phyloP scores from a whole-genome alignment of 2,329 filamentous ascomycete genomes.

The Leptographium wingfieldii region DNA sequence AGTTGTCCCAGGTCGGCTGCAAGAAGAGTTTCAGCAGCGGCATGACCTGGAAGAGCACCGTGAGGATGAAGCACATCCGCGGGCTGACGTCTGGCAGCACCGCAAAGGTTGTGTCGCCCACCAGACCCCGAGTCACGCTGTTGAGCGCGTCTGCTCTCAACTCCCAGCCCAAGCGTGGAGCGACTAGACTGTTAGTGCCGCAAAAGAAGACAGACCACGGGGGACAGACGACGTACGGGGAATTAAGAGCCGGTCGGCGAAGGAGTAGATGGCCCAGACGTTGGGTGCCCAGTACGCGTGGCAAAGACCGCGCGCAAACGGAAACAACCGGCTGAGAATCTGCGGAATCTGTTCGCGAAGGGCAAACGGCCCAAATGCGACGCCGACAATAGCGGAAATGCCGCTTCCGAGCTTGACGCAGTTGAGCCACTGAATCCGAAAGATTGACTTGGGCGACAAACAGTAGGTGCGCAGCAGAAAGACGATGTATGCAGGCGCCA shows the following conservation, averaged over 20 bases:
- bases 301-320: slow-evolving; percentile 84
- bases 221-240: slow-evolving; percentile 40
- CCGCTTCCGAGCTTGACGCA: slow-evolving; percentile 69
- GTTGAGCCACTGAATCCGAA: slow-evolving; percentile 65
- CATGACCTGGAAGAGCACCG: slow-evolving; percentile 67
- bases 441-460: slow-evolving; percentile 62
- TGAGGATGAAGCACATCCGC: slow-evolving; percentile 67
- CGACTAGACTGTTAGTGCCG: slow-evolving; percentile 43
- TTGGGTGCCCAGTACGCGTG: slow-evolving; percentile 99
- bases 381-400: slow-evolving; percentile 56
- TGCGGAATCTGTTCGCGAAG: slow-evolving; percentile 73
- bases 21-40: slow-evolving; percentile 73
- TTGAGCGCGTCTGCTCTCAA: slow-evolving; percentile 64
- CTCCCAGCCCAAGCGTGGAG: slow-evolving; percentile 63
- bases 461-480: slow-evolving; percentile 86
- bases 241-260: slow-evolving; percentile 73
- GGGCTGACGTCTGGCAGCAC: slow-evolving; percentile 81
- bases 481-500: slow-evolving; percentile 91
- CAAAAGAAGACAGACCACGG: background rate
- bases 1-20: slow-evolving; percentile 73
- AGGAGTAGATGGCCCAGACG: slow-evolving; percentile 93
- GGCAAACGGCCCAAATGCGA: slow-evolving; percentile 84
- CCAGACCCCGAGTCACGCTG: slow-evolving; percentile 83
- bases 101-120: slow-evolving; percentile 89
- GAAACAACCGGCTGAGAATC: slow-evolving; percentile 73